These are phyloP conservation scores for Fusarium sp. DNA, from an alignment of 2,329 filamentous ascomycete genomes.

Conservation along the genomic window DNA sequence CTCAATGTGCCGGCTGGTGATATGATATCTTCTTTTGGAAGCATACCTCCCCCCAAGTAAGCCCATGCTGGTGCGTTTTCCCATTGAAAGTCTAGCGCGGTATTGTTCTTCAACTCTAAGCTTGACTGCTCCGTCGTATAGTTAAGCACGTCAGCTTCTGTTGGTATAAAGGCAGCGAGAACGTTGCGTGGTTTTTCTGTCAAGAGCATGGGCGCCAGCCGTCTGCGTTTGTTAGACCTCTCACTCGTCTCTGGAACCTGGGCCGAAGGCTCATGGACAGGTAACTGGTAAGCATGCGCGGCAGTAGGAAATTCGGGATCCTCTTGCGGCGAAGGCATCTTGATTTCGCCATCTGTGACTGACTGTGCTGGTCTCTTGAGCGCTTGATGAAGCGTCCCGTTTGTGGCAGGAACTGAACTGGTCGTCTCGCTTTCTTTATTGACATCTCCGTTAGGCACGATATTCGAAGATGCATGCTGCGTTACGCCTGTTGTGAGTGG, in stretches of 20 bases:
- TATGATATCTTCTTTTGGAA: slow-evolving; percentile 45
- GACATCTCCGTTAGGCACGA: not conserved
- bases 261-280: not conserved
- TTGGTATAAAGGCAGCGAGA: slow-evolving; percentile 42
- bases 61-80: slow-evolving; percentile 42
- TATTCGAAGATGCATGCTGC: not conserved
- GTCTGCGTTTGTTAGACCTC: slow-evolving; percentile 46
- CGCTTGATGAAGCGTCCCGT: not conserved
- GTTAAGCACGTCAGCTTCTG: slow-evolving; percentile 42
- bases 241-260: slow-evolving; percentile 12
- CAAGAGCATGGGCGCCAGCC: slow-evolving; percentile 44
- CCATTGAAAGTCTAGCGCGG: slow-evolving; percentile 34
- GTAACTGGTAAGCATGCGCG: not conserved
- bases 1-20: slow-evolving; percentile 42
- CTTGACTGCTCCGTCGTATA: not conserved
- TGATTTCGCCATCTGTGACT: not conserved
- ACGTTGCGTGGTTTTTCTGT: slow-evolving; percentile 35
- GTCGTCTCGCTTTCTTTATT: not conserved
- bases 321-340: not conserved
- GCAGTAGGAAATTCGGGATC: not conserved
- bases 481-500: not conserved
- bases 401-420: not conserved
- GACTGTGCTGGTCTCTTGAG: not conserved
- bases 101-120: not conserved
- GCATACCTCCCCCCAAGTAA: slow-evolving; percentile 54